Percentiles rank a stretch among this genome's conserved stretches.
These are phyloP conservation scores for Sporothrix euskadiensis DNA, from an alignment of 2,329 filamentous ascomycete genomes.

Conservation along the genomic window DNA sequence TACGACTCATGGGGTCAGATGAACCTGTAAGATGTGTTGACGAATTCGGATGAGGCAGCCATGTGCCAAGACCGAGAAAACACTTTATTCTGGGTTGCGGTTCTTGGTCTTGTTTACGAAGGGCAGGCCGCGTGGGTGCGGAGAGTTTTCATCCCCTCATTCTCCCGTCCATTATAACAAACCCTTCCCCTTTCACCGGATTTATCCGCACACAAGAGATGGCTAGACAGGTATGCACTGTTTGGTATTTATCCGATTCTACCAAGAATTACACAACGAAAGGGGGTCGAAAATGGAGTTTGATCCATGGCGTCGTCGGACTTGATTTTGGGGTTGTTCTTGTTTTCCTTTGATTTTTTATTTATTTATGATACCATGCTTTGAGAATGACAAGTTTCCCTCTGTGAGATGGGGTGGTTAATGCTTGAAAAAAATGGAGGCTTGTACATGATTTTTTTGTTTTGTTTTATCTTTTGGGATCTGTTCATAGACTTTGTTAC, in stretches of 20 bases:
- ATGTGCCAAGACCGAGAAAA: not conserved
- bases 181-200: not conserved
- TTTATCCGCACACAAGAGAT: not conserved
- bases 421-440: not conserved
- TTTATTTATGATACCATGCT: slow-evolving; percentile 4
- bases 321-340: not conserved
- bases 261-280: not conserved
- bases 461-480: not conserved
- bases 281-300: not conserved
- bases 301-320: not conserved
- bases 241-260: slow-evolving; percentile 2
- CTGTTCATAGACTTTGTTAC: not conserved
- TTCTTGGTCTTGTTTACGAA: not conserved
- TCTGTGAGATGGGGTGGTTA: not conserved
- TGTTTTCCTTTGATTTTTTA: not conserved
- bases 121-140: not conserved
- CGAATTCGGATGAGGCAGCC: not conserved
- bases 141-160: not conserved
- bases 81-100: slow-evolving; percentile 1
- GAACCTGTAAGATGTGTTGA: not conserved
- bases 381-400: not conserved
- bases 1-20: slow-evolving; percentile 22
- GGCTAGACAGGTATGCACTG: not conserved
- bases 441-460: not conserved
- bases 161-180: too few species aligned